A percentile compares a stretch with the other conserved stretches of the same genome.
Conservation (phyloP, 768 basidiomycete species). For the Macrolepiota fuliginosa region DNA sequence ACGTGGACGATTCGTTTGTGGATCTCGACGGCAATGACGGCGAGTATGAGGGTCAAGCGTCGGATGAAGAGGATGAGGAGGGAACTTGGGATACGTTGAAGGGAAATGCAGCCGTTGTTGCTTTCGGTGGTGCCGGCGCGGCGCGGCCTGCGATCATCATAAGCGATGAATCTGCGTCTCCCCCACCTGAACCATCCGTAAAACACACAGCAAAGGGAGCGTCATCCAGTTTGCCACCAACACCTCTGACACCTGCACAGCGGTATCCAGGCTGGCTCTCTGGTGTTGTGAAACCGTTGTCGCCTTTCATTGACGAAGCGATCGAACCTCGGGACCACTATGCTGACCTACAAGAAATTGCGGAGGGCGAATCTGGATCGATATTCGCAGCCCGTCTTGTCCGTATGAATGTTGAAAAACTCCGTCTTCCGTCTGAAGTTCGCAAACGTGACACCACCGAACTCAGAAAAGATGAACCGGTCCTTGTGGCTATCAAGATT, state of each 20-base stretch:
- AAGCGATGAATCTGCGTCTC: slow-evolving; percentile 19
- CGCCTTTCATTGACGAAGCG: slow-evolving; percentile 60
- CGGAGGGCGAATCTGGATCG: slow-evolving; percentile 79
- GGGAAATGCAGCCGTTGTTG: slow-evolving; percentile 25
- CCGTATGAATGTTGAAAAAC: slow-evolving; percentile 27
- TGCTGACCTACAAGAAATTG: slow-evolving; percentile 70
- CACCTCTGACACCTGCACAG: slow-evolving; percentile 42
- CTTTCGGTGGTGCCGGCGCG: slow-evolving; percentile 22
- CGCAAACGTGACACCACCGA: slow-evolving; percentile 37
- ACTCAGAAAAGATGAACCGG: slow-evolving; percentile 28
- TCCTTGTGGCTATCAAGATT: slow-evolving; percentile 75
- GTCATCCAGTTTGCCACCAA: slow-evolving; percentile 16
- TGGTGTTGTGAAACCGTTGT: slow-evolving; percentile 54
- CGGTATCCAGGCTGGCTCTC: slow-evolving; percentile 65
- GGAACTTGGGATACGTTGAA: slow-evolving; percentile 16
- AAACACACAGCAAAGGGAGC: slow-evolving; percentile 24
- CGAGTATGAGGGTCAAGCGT: slow-evolving; percentile 18
- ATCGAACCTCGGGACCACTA: slow-evolving; percentile 65
- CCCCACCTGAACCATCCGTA: slow-evolving; percentile 10
- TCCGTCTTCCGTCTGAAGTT: slow-evolving; percentile 37
- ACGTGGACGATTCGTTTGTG: slow-evolving; percentile 1
- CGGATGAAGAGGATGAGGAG: slow-evolving; percentile 18
- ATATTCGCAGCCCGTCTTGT: slow-evolving; percentile 50
- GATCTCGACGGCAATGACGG: slow-evolving; percentile 12
- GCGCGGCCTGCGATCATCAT: slow-evolving; percentile 34